These are phyloP conservation scores for Tolypocladium sp. DNA, from an alignment of 2,329 filamentous ascomycete species.

Conservation along the genomic window DNA sequence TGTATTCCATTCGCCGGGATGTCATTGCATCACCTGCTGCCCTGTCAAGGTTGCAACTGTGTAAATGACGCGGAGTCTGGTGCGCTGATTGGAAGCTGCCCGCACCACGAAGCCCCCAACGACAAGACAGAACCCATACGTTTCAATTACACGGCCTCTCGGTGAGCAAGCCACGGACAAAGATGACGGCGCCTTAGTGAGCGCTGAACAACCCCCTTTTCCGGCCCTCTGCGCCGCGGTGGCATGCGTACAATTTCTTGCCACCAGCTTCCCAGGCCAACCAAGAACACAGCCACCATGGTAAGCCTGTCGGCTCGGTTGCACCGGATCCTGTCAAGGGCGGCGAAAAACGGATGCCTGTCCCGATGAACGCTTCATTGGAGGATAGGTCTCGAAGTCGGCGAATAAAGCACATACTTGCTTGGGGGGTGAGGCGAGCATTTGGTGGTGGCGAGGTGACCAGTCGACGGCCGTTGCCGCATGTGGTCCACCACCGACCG, in stretches of 20 bases:
- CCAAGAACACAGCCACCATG: neutral
- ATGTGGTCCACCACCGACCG: neutral
- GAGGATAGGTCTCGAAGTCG: neutral
- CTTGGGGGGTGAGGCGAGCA: neutral
- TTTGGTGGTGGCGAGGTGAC: neutral
- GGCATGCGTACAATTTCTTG: neutral
- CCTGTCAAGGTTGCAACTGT: neutral
- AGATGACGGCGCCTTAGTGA: neutral
- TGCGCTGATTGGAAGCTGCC: neutral
- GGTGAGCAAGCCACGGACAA: neutral
- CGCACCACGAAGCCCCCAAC: neutral
- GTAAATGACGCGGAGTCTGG: neutral
- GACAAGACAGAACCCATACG: neutral
- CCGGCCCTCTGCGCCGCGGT: neutral
- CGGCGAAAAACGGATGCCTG: neutral
- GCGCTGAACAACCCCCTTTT: neutral
- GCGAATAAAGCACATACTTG: neutral
- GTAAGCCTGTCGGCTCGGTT: neutral
- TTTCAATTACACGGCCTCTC: neutral
- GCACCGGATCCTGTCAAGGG: neutral
- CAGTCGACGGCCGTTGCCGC: neutral
- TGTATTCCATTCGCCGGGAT: neutral
- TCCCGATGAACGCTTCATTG: neutral
- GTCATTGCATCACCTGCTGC: neutral
- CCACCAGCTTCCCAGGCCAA: neutral